A percentile compares a stretch with the other conserved stretches of the same genome.
Evolutionary conservation across 805 yeast genomes (phyloP).

Genomic region (Myxozyma mucilagina): DNA sequence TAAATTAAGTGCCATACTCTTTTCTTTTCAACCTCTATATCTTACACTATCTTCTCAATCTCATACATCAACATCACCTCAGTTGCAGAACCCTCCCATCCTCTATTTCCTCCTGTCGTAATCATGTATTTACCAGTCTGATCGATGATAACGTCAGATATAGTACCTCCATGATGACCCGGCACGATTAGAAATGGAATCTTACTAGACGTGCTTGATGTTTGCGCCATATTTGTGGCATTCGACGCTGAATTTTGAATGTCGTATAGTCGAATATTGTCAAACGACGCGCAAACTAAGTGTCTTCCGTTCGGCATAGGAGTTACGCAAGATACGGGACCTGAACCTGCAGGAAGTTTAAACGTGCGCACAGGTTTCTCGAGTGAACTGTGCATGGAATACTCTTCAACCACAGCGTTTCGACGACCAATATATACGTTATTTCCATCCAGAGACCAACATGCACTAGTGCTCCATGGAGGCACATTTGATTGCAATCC

Average conservation of each 20-base stretch:
- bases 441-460: constrained; percentile 68
- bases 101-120: constrained; percentile 90
- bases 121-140: constrained; percentile 82
- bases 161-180: constrained; percentile 92
- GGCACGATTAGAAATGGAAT: constrained; percentile 85
- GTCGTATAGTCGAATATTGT: constrained; percentile 86
- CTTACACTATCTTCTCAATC: constrained; percentile 44
- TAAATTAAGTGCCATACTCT: neutral
- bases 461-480: constrained; percentile 80
- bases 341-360: constrained; percentile 81
- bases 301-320: constrained; percentile 81
- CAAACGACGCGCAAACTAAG: constrained; percentile 83
- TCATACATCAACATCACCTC: constrained; percentile 84
- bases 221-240: neutral
- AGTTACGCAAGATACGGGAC: constrained; percentile 80
- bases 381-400: constrained; percentile 38
- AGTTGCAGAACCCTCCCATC: constrained; percentile 85
- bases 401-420: constrained; percentile 60
- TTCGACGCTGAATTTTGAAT: constrained; percentile 40
- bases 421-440: constrained; percentile 81
- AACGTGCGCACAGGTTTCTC: constrained; percentile 58
- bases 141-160: constrained; percentile 76
- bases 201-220: constrained; percentile 13
- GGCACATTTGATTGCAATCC: constrained; percentile 67
- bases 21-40: neutral